phyloP scores from a whole-genome alignment of 495 filamentous ascomycete species.

The Penicillium robsamsonii region DNA sequence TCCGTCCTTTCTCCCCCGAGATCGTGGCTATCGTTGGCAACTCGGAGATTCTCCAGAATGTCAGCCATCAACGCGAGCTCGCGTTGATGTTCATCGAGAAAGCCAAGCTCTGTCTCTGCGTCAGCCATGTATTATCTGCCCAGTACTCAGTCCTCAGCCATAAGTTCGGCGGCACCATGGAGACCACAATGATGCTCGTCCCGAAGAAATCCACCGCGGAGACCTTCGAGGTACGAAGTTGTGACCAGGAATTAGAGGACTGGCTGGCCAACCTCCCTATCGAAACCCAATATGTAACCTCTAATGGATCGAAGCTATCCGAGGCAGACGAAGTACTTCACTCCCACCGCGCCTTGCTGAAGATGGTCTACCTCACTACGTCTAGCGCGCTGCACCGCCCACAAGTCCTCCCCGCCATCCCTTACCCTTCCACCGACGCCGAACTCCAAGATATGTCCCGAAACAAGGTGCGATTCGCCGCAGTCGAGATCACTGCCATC shows the following conservation, averaged over 20 bases:
- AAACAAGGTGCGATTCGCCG: conserved; percentile 73
- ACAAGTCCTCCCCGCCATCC: conserved; percentile 75
- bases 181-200: conserved; percentile 85
- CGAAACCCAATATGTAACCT: conserved; percentile 60
- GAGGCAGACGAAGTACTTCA: conserved; percentile 59
- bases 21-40: conserved; percentile 63
- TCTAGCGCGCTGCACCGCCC: conserved; percentile 84
- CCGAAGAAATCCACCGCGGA: conserved; percentile 81
- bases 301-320: conserved; percentile 36
- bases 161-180: conserved; percentile 70
- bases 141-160: conserved; percentile 89
- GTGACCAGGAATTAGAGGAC: conserved; percentile 68
- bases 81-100: conserved; percentile 89
- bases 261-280: conserved; percentile 70
- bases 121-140: conserved; percentile 77
- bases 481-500: conserved; percentile 76
- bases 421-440: conserved; percentile 53
- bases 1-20: conserved; percentile 60
- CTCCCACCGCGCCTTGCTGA: conserved; percentile 73
- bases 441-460: conserved; percentile 76
- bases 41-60: conserved; percentile 63
- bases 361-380: conserved; percentile 87
- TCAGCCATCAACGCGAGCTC: conserved; percentile 65
- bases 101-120: conserved; percentile 80
- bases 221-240: conserved; percentile 66